Base-by-base conservation (phyloP, 176 grass and related monocot genomes). In the sorghum (Sorghum bicolor) region DNA sequence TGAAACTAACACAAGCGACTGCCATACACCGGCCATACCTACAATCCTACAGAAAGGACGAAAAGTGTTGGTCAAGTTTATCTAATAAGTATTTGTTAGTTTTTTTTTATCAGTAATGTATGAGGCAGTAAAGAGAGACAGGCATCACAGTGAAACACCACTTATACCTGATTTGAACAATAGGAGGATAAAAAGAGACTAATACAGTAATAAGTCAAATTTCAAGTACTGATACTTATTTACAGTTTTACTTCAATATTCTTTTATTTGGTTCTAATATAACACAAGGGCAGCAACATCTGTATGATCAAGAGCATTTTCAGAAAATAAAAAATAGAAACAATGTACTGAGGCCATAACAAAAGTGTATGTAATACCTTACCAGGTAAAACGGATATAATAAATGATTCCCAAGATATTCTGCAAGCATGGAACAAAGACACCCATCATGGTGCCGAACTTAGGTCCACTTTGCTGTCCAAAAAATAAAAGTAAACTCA, bases 391-490 rank as follows among this genome's bases (percentile, higher is more conserved):
- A 86, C 96, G 93, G 83, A 99, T 99, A 83, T 99, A 99, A 88
- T 99, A 99, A 78, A 99, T 99, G 76, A 99, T 99, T 88, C 96
- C 96, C 87, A 99, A 83, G 74, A 99, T 99, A 84, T 96, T 99
- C 86, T 98, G 96, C 77, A 99, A 87, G 80, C 96, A 99, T 78
- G 96, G 96, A 77, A 99, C 91, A 86, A 99, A 99, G 45, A 99
- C 96, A 79, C 96, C 96, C 96, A 99, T 99, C 89, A 99, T 75
- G 70, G 96, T 99, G 76, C 93, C 91, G 1, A 99, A 88, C 75
- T 99, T 99, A 25, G 93, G 87, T 72, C 85, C 87, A 85, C 87
- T 64, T 74, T 87, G 81, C 93, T 95, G 90, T 83, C 70, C 47
- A 78, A 17, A 67, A 72, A 73, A 19, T 55, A 77, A 5, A 17